Conservation (phyloP, 192 early-diverging fungal species). For the Hyaloraphidium curvatum region DNA sequence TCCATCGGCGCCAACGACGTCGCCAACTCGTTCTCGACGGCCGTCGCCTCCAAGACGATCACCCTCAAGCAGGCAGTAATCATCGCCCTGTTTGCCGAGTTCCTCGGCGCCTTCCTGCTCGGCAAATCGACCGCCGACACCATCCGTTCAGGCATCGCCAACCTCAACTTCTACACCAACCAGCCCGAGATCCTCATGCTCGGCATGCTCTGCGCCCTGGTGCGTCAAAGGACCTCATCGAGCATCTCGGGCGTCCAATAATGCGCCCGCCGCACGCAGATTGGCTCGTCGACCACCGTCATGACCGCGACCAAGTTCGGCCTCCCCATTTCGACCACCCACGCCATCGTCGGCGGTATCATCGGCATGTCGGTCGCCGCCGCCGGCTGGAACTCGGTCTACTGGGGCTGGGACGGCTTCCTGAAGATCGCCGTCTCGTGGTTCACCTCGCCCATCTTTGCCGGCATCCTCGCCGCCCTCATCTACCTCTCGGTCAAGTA, state of each 20-base stretch:
- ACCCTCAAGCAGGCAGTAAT: conserved; percentile 48
- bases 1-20: conserved; percentile 79
- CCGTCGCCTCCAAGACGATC: conserved; percentile 61
- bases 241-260: no score
- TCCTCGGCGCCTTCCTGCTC: conserved; percentile 53
- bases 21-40: conserved; percentile 72
- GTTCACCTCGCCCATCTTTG: conserved; percentile 48
- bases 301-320: conserved; percentile 42
- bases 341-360: conserved; percentile 65
- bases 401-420: conserved; percentile 32
- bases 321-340: conserved; percentile 58
- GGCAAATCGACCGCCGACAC: conserved; percentile 54
- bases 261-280: no score
- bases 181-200: conserved; percentile 62
- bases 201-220: conserved; percentile 63
- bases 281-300: conserved; percentile 59
- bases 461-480: conserved; percentile 40
- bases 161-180: conserved; percentile 25
- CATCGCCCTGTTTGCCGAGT: conserved; percentile 70
- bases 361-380: conserved; percentile 41
- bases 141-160: conserved; percentile 56
- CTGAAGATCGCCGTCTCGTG: conserved; percentile 50
- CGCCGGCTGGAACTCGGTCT: conserved; percentile 36
- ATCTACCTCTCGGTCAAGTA: conserved; percentile 13
- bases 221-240: no score